phyloP scores from a whole-genome alignment of 371 early-diverging fungal genomes.

The Apophysomyces elegans region DNA sequence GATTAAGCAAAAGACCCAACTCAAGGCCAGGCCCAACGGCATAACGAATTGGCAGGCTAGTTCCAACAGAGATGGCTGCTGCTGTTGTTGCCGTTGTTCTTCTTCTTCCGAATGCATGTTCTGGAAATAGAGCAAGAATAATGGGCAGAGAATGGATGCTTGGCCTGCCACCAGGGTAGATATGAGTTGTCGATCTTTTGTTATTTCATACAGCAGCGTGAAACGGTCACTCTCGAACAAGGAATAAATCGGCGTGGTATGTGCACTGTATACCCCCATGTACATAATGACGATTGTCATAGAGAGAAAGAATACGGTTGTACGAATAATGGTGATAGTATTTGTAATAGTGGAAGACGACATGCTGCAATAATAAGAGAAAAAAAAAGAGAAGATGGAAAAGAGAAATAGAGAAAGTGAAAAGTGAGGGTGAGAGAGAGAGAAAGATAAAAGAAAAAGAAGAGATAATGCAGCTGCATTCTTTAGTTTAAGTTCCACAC shows the following conservation, averaged over 20 bases:
- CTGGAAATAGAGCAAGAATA: constrained; percentile 28
- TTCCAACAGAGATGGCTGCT: constrained; percentile 16
- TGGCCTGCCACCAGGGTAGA: constrained; percentile 50
- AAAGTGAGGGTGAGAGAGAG: background rate
- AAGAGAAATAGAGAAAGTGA: constrained; percentile 11
- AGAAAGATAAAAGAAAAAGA: background rate
- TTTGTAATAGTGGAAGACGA: constrained; percentile 26
- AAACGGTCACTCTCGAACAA: constrained; percentile 10
- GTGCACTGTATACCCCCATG: constrained; percentile 31
- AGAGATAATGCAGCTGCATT: constrained; percentile 1
- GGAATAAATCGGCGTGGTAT: constrained; percentile 25
- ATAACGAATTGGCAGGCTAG: constrained; percentile 40
- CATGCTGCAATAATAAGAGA: constrained; percentile 14
- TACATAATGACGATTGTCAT: constrained; percentile 33
- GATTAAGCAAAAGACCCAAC: constrained; percentile 47
- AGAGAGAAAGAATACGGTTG: constrained; percentile 29
- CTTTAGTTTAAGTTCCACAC: background rate
- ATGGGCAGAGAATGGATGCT: constrained; percentile 46
- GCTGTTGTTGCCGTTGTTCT: background rate
- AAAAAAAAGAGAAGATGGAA: constrained; percentile 8
- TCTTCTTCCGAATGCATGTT: constrained; percentile 1
- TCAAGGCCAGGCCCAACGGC: constrained; percentile 43
- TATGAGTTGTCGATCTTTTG: constrained; percentile 48
- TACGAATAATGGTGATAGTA: constrained; percentile 25
- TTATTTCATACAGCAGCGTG: constrained; percentile 26